These are phyloP conservation scores for Akanthomyces uredinophilus DNA, from an alignment of 2,329 filamentous ascomycete species.

Conservation along the genomic window DNA sequence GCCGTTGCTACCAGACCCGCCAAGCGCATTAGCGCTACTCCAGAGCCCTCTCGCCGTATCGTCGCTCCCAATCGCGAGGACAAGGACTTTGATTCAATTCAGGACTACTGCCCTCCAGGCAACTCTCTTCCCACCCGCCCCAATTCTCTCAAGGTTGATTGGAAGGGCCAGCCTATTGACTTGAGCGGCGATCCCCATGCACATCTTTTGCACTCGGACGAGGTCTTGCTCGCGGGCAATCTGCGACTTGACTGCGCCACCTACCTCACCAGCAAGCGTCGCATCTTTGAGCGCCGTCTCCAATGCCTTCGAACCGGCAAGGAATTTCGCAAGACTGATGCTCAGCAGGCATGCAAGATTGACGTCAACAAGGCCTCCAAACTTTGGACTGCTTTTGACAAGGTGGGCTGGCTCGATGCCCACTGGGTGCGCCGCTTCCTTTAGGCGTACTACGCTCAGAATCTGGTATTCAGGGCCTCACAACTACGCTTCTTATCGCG, in stretches of 20 bases:
- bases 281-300: slow-evolving; percentile 77
- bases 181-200: slow-evolving; percentile 67
- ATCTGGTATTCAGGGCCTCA: slow-evolving; percentile 8
- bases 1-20: slow-evolving; percentile 24
- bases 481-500: slow-evolving; percentile 5
- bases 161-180: slow-evolving; percentile 77
- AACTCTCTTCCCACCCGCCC: slow-evolving; percentile 59
- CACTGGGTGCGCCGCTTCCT: slow-evolving; percentile 36
- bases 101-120: slow-evolving; percentile 67
- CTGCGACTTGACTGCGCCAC: slow-evolving; percentile 80
- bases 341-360: slow-evolving; percentile 95
- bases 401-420: slow-evolving; percentile 73
- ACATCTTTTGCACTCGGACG: slow-evolving; percentile 69
- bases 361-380: slow-evolving; percentile 97
- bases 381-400: slow-evolving; percentile 83
- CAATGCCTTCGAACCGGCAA: slow-evolving; percentile 64
- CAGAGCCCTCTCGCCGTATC: slow-evolving; percentile 46
- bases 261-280: slow-evolving; percentile 87
- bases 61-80: slow-evolving; percentile 70
- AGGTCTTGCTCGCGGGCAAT: slow-evolving; percentile 69
- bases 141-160: slow-evolving; percentile 76
- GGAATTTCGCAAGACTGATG: slow-evolving; percentile 91
- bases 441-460: slow-evolving; percentile 18
- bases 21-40: slow-evolving; percentile 39
- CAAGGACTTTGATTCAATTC: slow-evolving; percentile 68